A percentile compares a stretch with the other conserved stretches of the same genome.
These are phyloP conservation scores for Carallia pectinifolia DNA, from an alignment of 345 rosid genomes.

Conservation along the genomic window DNA sequence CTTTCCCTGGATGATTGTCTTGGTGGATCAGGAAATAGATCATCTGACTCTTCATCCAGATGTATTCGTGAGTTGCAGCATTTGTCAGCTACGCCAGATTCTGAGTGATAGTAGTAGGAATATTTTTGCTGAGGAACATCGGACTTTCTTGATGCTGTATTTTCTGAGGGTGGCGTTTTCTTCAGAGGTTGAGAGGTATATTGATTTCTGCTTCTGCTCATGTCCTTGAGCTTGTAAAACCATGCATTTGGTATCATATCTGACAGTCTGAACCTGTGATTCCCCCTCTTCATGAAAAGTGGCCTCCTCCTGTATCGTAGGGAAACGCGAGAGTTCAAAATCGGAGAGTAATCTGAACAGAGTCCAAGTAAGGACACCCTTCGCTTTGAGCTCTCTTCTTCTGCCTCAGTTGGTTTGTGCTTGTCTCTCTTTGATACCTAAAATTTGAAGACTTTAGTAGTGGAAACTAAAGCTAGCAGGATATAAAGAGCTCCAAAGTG, in stretches of 20 bases:
- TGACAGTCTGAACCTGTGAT: not conserved
- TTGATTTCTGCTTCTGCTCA: slow-evolving; percentile 13
- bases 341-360: too few species aligned
- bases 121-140: slow-evolving; percentile 7
- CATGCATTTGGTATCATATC: slow-evolving; percentile 6
- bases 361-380: not conserved
- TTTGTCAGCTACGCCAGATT: slow-evolving; percentile 33
- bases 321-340: too few species aligned
- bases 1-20: slow-evolving; percentile 15
- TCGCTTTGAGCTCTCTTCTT: not conserved
- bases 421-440: slow-evolving; percentile 17
- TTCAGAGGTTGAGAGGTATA: slow-evolving; percentile 4
- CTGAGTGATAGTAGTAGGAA: slow-evolving; percentile 9
- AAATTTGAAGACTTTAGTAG: not conserved
- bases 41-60: slow-evolving; percentile 19
- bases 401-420: slow-evolving; percentile 8
- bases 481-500: not conserved
- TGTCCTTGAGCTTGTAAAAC: slow-evolving; percentile 7
- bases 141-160: slow-evolving; percentile 6
- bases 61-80: slow-evolving; percentile 17
- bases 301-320: not conserved
- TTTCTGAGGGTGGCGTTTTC: slow-evolving; percentile 4
- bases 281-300: not conserved
- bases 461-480: not conserved
- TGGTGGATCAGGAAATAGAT: slow-evolving; percentile 16